phyloP scores from a whole-genome alignment of 306 rosid genomes.

The Lithocarpus polystachyus region DNA sequence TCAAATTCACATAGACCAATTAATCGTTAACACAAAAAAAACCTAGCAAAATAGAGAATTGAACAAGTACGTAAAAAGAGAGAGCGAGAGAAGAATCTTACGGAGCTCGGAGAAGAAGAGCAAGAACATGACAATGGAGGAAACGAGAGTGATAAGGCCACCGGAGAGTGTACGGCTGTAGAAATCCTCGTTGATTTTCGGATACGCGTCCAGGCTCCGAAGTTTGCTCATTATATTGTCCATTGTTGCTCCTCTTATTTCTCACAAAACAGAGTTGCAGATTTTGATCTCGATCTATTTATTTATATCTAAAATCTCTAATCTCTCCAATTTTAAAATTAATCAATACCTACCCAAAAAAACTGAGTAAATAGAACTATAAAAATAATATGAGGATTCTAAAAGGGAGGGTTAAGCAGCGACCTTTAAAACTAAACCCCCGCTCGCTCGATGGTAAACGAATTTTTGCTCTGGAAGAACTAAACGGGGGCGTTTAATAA shows the following conservation, averaged over 20 bases:
- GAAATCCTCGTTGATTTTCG: slow-evolving; percentile 96
- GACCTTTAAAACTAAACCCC: too few relatives aligned
- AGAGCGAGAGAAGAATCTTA: slow-evolving; percentile 19
- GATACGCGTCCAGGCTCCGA: slow-evolving; percentile 89
- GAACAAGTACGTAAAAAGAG: neutral
- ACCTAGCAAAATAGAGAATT: neutral
- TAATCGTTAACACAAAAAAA: neutral
- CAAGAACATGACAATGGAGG: slow-evolving; percentile 81
- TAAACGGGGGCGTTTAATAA: too few relatives aligned
- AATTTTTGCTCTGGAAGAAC: too few relatives aligned
- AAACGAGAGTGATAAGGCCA: slow-evolving; percentile 82
- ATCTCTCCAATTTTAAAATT: too few relatives aligned
- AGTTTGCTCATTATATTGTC: slow-evolving; percentile 74
- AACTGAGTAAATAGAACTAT: too few relatives aligned
- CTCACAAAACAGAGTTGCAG: neutral
- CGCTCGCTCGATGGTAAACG: too few relatives aligned
- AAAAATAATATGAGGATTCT: too few relatives aligned
- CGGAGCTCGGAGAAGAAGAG: slow-evolving; percentile 97
- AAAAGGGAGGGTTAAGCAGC: too few relatives aligned
- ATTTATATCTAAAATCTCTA: too few relatives aligned
- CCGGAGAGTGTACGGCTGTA: slow-evolving; percentile 97
- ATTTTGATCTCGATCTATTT: too few relatives aligned
- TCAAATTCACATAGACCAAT: neutral
- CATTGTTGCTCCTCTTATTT: slow-evolving; percentile 32
- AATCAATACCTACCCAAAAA: too few relatives aligned